Evolutionary conservation across 2,329 filamentous ascomycete genomes (phyloP), one percentile per base, ranked within the genome.

Genomic region (Ophiostoma himal-ulmi): DNA sequence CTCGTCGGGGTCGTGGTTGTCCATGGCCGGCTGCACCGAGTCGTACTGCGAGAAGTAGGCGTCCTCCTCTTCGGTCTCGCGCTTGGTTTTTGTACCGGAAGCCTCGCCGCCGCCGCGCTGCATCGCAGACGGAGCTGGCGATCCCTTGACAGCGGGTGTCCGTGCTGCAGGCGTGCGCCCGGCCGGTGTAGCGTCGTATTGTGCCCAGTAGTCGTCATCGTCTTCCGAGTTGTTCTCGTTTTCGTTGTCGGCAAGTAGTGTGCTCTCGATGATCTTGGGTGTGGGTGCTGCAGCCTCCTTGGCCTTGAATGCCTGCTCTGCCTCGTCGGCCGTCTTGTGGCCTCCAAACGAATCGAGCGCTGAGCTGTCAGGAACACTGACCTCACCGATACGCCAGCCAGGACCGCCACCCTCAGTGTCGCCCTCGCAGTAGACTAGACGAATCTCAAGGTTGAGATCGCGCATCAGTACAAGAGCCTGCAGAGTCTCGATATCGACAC

Each of bases 1-100:
- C 79, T 93, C 91, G 75, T 93, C 90, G n/a, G 91, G 91, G 74
- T 94, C 91, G 77, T 94, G 88, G 70, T 87, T 88, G 78, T 94
- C 92, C 83, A 94, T 88, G 41, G 91, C 91, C 2, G 91, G 91
- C 77, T 94, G 91, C 10, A 94, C 91, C 73, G 86, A 83, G 75
- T 91, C 89, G 78, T 95, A 94, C 77, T 90, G 88, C 22, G 89
- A 87, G 78, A 88, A 94, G 78, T 94, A 94, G 62, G 88, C 88
- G 66, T 90, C 86, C 73, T 94, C 91, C 26, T 83, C 82, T 8
- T 82, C 81, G 11, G 79, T 73, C 52, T 72, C 65, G n/a, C 36
- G 62, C 73, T 68, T 75, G 74, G 69, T 2, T 36, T 44, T n/a
- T 36, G 60, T 26, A 30, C 17, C 44, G 44, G 17, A n/a, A 48